Conservation (phyloP, 1,284 basidiomycete species). For the Tranzscheliella williamsii region DNA sequence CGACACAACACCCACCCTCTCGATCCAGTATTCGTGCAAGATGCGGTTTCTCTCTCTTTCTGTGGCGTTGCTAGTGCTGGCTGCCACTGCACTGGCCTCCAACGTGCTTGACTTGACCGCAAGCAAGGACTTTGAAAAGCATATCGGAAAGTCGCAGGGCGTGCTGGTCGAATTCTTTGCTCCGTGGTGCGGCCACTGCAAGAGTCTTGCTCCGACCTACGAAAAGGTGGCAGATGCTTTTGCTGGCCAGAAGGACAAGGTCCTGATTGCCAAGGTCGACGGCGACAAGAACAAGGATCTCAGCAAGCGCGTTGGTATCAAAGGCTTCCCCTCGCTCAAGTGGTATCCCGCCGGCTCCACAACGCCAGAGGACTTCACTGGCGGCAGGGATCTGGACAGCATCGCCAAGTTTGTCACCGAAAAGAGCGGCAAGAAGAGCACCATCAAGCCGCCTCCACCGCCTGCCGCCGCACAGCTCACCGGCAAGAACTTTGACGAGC, state of each 20-base stretch:
- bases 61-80: conserved; percentile 23
- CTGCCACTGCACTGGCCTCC: conserved; percentile 24
- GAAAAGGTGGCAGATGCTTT: conserved; percentile 88
- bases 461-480: conserved; percentile 74
- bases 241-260: conserved; percentile 71
- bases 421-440: conserved; percentile 79
- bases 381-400: conserved; percentile 78
- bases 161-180: conserved; percentile 58
- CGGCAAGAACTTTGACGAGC: conserved; percentile 74
- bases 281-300: conserved; percentile 81
- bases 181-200: conserved; percentile 61
- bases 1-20: too few species aligned
- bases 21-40: too few species aligned
- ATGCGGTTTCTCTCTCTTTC: conserved; percentile 26
- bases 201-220: conserved; percentile 83
- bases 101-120: conserved; percentile 56
- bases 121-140: conserved; percentile 46
- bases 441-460: conserved; percentile 79
- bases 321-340: conserved; percentile 86
- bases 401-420: conserved; percentile 73
- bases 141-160: conserved; percentile 45
- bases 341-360: conserved; percentile 73
- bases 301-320: conserved; percentile 71
- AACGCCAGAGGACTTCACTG: conserved; percentile 73
- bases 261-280: conserved; percentile 88